Evolutionary conservation across 1,284 basidiomycete genomes (phyloP).

Genomic region (Cutaneotrichosporon daszewskae): DNA sequence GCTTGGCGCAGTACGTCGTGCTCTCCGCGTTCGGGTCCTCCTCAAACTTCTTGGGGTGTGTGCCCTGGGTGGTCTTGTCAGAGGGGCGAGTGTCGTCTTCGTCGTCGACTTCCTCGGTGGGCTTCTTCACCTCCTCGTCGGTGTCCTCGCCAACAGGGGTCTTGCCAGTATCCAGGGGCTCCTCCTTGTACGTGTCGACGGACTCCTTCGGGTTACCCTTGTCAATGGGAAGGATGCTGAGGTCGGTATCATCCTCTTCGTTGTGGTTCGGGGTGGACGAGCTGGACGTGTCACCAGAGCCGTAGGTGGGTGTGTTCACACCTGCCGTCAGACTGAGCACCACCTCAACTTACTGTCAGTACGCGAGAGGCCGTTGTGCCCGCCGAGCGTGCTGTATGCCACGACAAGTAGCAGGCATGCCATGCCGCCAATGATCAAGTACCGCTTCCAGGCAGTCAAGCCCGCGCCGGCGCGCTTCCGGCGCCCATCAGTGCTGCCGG

Average conservation of each 20-base stretch:
- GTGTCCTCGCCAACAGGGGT: conserved; percentile 8
- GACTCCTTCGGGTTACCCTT: background rate
- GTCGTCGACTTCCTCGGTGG: conserved; percentile 2
- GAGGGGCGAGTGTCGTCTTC: conserved; percentile 15
- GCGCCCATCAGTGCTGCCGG: conserved; percentile 26
- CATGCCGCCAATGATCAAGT: conserved; percentile 18
- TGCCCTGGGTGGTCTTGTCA: conserved; percentile 9
- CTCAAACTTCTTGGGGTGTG: conserved; percentile 40
- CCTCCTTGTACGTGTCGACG: conserved; percentile 18
- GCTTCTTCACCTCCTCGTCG: conserved; percentile 9
- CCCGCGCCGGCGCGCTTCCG: conserved; percentile 32
- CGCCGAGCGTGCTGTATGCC: background rate
- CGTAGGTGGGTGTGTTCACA: too few relatives aligned
- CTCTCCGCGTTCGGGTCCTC: conserved; percentile 40
- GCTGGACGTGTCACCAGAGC: too few relatives aligned
- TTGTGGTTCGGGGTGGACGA: too few relatives aligned
- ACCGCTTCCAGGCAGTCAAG: conserved; percentile 38
- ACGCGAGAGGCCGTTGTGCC: too few relatives aligned
- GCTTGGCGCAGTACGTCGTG: conserved; percentile 56
- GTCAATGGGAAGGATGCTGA: conserved; percentile 27
- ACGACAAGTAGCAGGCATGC: conserved; percentile 2
- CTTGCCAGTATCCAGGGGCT: background rate
- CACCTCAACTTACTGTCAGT: too few relatives aligned
- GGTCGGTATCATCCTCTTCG: conserved; percentile 22
- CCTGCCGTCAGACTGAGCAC: too few relatives aligned